phyloP scores from a whole-genome alignment of 2,329 filamentous ascomycete genomes.

The Orbilia brochopaga region DNA sequence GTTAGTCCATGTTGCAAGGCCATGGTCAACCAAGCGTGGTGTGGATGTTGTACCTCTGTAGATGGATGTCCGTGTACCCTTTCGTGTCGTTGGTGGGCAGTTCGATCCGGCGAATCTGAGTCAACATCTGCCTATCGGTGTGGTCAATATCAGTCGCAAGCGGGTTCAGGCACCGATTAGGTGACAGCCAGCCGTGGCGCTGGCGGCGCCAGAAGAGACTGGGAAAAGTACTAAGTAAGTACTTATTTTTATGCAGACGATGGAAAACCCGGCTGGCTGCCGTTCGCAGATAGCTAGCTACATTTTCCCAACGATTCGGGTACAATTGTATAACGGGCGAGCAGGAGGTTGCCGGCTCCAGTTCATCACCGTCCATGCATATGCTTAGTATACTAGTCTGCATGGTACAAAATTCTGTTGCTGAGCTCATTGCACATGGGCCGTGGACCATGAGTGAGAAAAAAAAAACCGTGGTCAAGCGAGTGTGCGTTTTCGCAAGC shows the following conservation, averaged over 20 bases:
- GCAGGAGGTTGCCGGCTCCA: background rate
- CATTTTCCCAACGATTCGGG: background rate
- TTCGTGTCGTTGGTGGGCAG: background rate
- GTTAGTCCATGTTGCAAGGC: background rate
- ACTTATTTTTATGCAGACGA: too few species aligned
- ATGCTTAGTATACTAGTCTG: too few species aligned
- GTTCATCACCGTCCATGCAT: background rate
- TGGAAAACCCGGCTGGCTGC: background rate
- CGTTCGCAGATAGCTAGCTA: background rate
- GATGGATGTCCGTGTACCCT: background rate
- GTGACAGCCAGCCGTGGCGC: too few species aligned
- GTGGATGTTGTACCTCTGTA: background rate
- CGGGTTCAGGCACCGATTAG: too few species aligned
- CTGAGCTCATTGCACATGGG: conserved; percentile 1
- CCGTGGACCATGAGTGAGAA: background rate
- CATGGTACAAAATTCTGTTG: background rate
- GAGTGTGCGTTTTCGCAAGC: background rate
- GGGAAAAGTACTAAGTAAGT: too few species aligned
- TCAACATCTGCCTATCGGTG: too few species aligned
- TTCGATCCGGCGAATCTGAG: background rate
- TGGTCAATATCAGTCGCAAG: too few species aligned
- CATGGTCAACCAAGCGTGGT: too few species aligned
- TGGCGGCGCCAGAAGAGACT: too few species aligned
- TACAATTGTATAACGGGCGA: background rate
- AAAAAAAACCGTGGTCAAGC: background rate